Base-by-base conservation (phyloP, 192 early-diverging fungal genomes). In the Phlyctochytrium planicorne region DNA sequence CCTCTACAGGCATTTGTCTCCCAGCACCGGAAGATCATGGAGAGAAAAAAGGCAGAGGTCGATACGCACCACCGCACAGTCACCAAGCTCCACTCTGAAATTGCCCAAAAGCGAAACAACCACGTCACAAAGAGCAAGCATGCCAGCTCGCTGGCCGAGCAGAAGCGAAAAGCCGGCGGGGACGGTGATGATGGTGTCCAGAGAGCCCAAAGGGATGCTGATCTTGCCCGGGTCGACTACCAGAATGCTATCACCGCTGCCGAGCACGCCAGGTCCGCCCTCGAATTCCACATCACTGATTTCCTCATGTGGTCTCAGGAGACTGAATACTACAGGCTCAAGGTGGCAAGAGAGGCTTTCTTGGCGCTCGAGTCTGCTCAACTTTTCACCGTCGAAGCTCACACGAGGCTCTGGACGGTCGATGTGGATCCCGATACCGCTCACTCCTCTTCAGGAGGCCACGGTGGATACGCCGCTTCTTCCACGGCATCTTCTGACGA, bases 211-310 rank as follows among this genome's bases (percentile, higher is more conserved):
- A 6, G 61, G 29, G 33, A n/a, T 17, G 30, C 33, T 0, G 20
- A 0, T 14, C 34, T 17, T 12, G 12, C 23, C 16, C 27, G 35
- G 17, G 33, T 27, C 2, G 70, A 77, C 10, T 77, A 73, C 52
- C 60, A 65, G 17, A 23, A 20, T 10, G 47, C 66, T 12, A 59
- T 78, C 65, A 63, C 60, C 17, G 32, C 33, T 0, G 77, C 72
- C 0, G 72, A 78, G 40, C 77, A 78, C 34, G 66, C 72, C 30
- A 63, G 77, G 3, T 59, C 66, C 24, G 72, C 77, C 12, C 66
- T 78, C 24, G 72, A 78, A 55, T 78, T 71, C 59, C 65, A 72
- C 20, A 78, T 78, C 32, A 72, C 72, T 3, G 72, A 78, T 37
- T 78, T 75, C 52, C 59, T 74, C 0, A 27, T 71, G 20, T 69